Conservation (phyloP, 441 rosid species). For the Gossypium gossypioides region DNA sequence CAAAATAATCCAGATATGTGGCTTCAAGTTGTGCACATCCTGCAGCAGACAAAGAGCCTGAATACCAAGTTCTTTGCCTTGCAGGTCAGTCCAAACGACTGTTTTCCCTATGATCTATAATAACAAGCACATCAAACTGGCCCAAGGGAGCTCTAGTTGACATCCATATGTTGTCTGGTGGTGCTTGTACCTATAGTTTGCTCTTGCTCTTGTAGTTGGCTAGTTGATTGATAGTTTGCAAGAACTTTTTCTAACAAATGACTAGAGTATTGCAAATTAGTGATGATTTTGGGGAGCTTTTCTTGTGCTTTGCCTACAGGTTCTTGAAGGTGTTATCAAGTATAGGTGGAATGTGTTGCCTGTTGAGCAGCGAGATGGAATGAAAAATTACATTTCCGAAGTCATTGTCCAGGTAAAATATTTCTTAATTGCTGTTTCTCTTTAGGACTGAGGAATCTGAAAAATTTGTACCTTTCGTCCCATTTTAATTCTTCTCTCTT, state of each 20-base stretch:
- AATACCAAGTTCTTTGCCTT: constrained; percentile 94
- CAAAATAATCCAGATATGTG: constrained; percentile 93
- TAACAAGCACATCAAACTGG: background rate
- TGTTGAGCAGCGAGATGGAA: constrained; percentile 93
- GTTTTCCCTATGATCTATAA: background rate
- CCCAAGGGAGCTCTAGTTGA: background rate
- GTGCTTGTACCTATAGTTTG: background rate
- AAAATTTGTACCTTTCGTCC: background rate
- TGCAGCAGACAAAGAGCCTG: constrained; percentile 71
- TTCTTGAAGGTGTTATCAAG: constrained; percentile 94
- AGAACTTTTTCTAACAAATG: background rate
- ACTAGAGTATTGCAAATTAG: background rate
- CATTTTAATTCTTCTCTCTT: constrained; percentile 3
- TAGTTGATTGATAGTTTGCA: background rate
- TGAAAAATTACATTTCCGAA: constrained; percentile 98
- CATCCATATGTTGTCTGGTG: background rate
- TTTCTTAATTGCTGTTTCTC: background rate
- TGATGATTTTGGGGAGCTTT: background rate
- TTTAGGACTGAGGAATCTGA: background rate
- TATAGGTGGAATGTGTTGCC: constrained; percentile 99
- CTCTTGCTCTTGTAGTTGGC: background rate
- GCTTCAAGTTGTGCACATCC: constrained; percentile 95
- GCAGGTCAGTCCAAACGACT: constrained; percentile 47
- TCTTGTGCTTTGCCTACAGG: constrained; percentile 35
- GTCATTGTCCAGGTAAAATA: constrained; percentile 83